Evolutionary conservation across 2,329 filamentous ascomycete species (phyloP), one percentile per base, ranked within the genome.

Genomic region (Aspergillus arachidicola): DNA sequence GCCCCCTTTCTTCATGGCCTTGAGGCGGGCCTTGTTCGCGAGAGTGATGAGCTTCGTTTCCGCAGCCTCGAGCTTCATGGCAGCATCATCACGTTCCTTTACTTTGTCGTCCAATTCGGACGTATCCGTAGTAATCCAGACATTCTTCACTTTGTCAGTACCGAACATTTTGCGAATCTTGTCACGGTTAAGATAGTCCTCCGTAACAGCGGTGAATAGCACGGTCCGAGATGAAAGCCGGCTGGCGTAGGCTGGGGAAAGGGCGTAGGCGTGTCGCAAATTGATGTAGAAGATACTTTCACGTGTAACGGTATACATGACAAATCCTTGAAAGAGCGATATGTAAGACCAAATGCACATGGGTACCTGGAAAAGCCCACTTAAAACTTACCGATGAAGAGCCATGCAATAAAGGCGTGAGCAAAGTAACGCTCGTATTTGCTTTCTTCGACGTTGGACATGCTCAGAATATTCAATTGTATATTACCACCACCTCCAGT

Each of bases 201-300:
- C 81, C 2, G 94, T 94, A 1, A 97, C 93, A 2, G 92, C 91
- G 2, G 93, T 91, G 77, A 97, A 93, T 14, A 99, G 87, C 1
- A 98, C 91, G 1, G 94, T 97, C 59, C 93, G 89, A 2, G 94
- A 94, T 2, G 94, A 97, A 53, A 97, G 88, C 62, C 94, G 91
- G 72, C 89, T 90, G 59, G 93, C 86, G 75, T 96, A 96, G 55
- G 91, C 83, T 12, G 93, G 93, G 12, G 93, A 94, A 60, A 96
- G 86, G 46, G 96, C 87, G 79, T 96, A 97, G 0, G 94, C 94
- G 79, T 98, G 94, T 66, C 94, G 91, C 58, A 98, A 80, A 73
- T 96, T 96, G 82, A 97, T 91, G 79, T 92, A 96, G 84, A 90
- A 97, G 70, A 98, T 91, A 74, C 88, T 89, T 78, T 98, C 94